Evolutionary conservation across 768 basidiomycete genomes (phyloP).

Genomic region (Brasilioporus rufonigricans): DNA sequence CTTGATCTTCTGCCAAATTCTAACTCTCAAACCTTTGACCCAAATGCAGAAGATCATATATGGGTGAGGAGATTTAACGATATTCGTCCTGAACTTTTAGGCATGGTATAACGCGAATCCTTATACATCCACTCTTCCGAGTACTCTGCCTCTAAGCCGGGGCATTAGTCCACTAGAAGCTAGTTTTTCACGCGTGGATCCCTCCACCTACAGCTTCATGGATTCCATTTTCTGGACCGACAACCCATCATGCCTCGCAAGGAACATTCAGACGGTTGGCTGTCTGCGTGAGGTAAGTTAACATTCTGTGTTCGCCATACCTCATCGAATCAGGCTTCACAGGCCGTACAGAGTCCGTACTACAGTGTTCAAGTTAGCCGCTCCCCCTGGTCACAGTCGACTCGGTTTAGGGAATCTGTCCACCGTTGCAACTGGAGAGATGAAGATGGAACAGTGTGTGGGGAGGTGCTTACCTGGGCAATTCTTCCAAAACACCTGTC

Average conservation of each 20-base stretch:
- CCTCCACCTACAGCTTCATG: not conserved
- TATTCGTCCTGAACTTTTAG: not conserved
- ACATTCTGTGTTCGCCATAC: not conserved
- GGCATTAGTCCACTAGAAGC: not conserved
- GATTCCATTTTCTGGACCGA: not conserved
- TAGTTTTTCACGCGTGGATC: not conserved
- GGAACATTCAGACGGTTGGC: not conserved
- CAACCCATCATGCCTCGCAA: not conserved
- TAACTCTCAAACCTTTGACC: not conserved
- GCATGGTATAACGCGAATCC: not conserved
- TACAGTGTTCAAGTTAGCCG: too few relatives aligned
- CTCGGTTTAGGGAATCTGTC: not conserved
- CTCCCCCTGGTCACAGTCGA: not conserved
- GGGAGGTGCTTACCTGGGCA: not conserved
- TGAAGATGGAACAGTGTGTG: constrained; percentile 1
- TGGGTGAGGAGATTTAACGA: not conserved
- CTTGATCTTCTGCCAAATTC: not conserved
- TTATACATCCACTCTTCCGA: accelerated
- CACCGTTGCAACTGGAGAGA: constrained; percentile 5
- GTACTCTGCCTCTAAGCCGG: too few relatives aligned
- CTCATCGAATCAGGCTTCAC: not conserved
- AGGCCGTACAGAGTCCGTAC: not conserved
- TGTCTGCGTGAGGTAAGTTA: not conserved
- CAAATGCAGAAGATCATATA: not conserved
- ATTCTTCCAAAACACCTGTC: constrained; percentile 13